Evolutionary conservation across 371 early-diverging fungal species (phyloP).

Genomic region (Mucor velutinosus): DNA sequence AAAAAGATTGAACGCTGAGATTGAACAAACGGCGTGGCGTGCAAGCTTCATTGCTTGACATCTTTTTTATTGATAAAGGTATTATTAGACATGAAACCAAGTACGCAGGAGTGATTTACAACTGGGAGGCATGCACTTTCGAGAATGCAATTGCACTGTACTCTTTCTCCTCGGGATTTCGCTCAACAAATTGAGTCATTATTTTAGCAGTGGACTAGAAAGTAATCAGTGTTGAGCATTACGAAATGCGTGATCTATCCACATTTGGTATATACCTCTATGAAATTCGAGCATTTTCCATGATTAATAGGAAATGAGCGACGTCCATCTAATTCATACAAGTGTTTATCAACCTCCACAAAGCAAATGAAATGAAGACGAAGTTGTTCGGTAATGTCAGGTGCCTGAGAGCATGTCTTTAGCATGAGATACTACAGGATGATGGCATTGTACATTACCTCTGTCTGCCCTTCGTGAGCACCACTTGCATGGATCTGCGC

Average conservation of each 20-base stretch:
- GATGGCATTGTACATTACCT: constrained; percentile 22
- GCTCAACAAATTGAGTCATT: constrained; percentile 69
- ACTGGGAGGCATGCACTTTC: not conserved
- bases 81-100: not conserved
- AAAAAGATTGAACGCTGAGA: not conserved
- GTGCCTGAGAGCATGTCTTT: constrained; percentile 46
- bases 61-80: not conserved
- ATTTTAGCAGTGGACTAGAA: constrained; percentile 63
- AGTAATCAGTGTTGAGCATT: not conserved
- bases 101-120: not conserved
- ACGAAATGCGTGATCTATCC: not conserved
- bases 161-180: constrained; percentile 69
- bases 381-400: constrained; percentile 69
- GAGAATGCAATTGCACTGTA: constrained; percentile 70
- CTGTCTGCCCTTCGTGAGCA: constrained; percentile 79
- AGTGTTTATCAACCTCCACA: constrained; percentile 67
- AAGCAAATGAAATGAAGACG: constrained; percentile 87
- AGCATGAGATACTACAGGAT: not conserved
- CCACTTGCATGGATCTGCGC: constrained; percentile 59
- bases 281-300: constrained; percentile 63
- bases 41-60: not conserved
- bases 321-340: constrained; percentile 92
- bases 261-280: constrained; percentile 42
- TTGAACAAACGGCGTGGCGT: not conserved
- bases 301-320: constrained; percentile 83